A percentile compares a stretch with the other conserved stretches of the same genome.
phyloP scores from a whole-genome alignment of 176 grass and related monocot genomes.

The Aechmea fasciata region DNA sequence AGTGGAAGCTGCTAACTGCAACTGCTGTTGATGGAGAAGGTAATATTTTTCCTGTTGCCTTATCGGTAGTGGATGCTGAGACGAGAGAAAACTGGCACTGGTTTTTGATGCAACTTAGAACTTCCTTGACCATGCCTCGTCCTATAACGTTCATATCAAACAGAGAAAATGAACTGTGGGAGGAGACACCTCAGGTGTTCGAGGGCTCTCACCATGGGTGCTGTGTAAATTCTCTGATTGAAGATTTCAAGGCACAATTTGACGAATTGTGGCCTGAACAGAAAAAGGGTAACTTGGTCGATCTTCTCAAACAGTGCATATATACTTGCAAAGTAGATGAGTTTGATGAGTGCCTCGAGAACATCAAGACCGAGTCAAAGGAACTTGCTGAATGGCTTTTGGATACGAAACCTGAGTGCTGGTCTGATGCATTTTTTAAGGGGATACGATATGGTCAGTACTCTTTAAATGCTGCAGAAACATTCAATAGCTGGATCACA shows the following conservation, averaged over 20 bases:
- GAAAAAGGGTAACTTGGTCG: conserved; percentile 59
- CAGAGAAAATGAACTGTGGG: conserved; percentile 69
- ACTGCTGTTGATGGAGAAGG: conserved; percentile 68
- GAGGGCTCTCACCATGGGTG: conserved; percentile 69
- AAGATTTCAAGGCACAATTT: conserved; percentile 65
- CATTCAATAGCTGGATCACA: conserved; percentile 60
- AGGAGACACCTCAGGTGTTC: conserved; percentile 54
- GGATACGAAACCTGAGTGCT: conserved; percentile 71
- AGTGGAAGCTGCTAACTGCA: conserved; percentile 74
- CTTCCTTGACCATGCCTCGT: conserved; percentile 36
- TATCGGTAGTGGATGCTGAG: conserved; percentile 65
- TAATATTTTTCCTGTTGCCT: conserved; percentile 74
- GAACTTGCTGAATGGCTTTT: conserved; percentile 85
- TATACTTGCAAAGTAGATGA: conserved; percentile 68
- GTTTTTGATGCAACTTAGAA: conserved; percentile 86
- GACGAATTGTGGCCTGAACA: conserved; percentile 73
- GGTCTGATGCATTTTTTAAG: conserved; percentile 93
- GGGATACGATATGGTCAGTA: conserved; percentile 62
- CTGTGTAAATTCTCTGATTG: conserved; percentile 57
- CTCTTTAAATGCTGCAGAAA: conserved; percentile 49
- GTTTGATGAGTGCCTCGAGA: conserved; percentile 61
- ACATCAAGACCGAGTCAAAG: conserved; percentile 58
- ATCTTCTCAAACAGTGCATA: conserved; percentile 58
- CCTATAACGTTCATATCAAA: conserved; percentile 78
- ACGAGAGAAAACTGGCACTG: conserved; percentile 71